Base-by-base conservation (phyloP, 768 basidiomycete species). In the Boletellus ananas region DNA sequence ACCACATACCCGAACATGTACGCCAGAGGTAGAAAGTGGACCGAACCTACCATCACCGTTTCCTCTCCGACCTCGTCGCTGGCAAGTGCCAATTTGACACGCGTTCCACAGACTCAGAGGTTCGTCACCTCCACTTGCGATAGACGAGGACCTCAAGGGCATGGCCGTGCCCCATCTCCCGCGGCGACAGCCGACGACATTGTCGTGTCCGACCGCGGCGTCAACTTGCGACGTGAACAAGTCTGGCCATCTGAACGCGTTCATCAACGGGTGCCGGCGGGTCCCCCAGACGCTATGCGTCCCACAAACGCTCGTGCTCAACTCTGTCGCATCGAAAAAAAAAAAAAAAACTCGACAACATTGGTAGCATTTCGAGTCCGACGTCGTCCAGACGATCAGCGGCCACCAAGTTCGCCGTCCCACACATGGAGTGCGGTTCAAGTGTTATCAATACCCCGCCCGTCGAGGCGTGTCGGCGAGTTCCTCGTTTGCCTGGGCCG, bases 341-440 rank as follows among this genome's bases (percentile, higher is more conserved):
- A 74, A 51, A 59, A 74, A 37, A 68, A 80, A 35, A 74, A 70
- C 63, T 83, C 33, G 67, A 73, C 43, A 72, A 78, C 25, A 79
- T 83, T 29, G 70, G 77, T 52, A 76, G 74, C 56, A 80, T 4
- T 6, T 25, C 23, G 23, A 25, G 4, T 25, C 23, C 23, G 84
- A 85, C 69, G 80, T 83, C 58, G 52, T 84, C 38, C 73, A 74
- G 54, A 80, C 79, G 79, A 78, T 84, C 51, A 79, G 76, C 0
- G 23, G 50, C 83, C 20, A 74, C 79, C 23, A 81, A 80, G 61
- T 75, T 68, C 54, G 76, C 80, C 13, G 60, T 82, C 14, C 80
- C 83, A 16, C 77, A 84, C 63, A 70, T 83, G 67, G 77, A 78
- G 56, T 75, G 78, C 36, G 81, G 84, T 2, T 66, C 74, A 3